Base-by-base conservation (phyloP, 257 asterid species). In the Cinchona pubescens region DNA sequence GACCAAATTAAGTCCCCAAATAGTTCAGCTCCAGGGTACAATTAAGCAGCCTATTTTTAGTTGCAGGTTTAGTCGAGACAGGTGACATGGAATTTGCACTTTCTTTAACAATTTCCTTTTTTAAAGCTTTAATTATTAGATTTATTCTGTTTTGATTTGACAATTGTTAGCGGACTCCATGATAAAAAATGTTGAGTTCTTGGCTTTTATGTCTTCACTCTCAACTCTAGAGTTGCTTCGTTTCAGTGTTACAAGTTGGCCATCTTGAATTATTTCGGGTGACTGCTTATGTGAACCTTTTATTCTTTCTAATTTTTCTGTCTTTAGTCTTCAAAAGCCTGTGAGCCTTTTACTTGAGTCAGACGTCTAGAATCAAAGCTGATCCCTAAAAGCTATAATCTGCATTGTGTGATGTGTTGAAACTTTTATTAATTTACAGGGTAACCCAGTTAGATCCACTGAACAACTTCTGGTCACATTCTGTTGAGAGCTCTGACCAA, bases 31-130 rank as follows among this genome's bases (percentile, higher is more conserved):
- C 73, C 99, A 89, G 81, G 99, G 99, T 60, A 79, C 83, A 29
- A 84, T 82, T 61, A 88, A 86, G 74, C 99, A 94, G 85, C 96
- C 97, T 37, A 94, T 94, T 82, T 92, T 94, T 84, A 94, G 97
- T 88, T 92, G 97, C 97, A 89, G 86, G 90, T 94, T 92, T 81
- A 92, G 85, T 81, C 89, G 75, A 78, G 98, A 94, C 90, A 89
- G 98, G 98, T 93, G 76, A 90, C 53, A 3, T 40, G 27, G 48
- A 58, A 61, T 32, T 74, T 49, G 67, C n/a, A 13, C 38, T 51
- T 70, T 21, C 67, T 42, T 71, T 40, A 19, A 37, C 60, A 49
- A 21, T 69, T 46, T 73, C 53, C 55, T 23, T 58, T 45, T 1
- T 59, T 16, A 19, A 21, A 21, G 71, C 53, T 21, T 48, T 32